A percentile compares a stretch with the other conserved stretches of the same genome.
phyloP scores from a whole-genome alignment of 106 monocot species.

The Acorus calamus region DNA sequence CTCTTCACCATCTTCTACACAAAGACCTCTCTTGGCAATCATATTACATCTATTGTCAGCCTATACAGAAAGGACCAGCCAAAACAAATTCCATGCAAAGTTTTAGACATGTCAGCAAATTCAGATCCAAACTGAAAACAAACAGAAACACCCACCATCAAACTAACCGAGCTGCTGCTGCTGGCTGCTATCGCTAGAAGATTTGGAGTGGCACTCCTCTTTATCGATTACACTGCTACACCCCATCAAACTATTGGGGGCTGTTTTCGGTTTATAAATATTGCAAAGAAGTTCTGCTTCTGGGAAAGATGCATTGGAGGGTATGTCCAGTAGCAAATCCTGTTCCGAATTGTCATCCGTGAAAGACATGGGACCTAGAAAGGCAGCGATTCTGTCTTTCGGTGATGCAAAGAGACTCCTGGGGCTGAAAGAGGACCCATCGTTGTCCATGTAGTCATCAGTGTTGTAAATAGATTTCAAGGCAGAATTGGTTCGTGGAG shows the following conservation, averaged over 20 bases:
- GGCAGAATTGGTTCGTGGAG: not conserved
- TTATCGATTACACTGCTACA: conserved; percentile 21
- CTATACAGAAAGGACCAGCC: conserved; percentile 12
- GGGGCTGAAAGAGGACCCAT: conserved; percentile 27
- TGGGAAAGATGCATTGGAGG: conserved; percentile 41
- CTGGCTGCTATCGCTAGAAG: conserved; percentile 24
- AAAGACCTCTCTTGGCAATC: no score
- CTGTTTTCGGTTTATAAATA: conserved; percentile 25
- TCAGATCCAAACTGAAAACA: conserved; percentile 3
- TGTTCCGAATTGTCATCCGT: conserved; percentile 39
- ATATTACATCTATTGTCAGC: conserved; percentile 2
- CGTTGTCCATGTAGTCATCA: conserved; percentile 26
- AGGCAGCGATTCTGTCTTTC: conserved; percentile 13
- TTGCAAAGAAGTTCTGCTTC: conserved; percentile 65
- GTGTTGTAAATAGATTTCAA: conserved; percentile 4
- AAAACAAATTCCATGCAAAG: not conserved
- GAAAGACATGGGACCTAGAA: conserved; percentile 19
- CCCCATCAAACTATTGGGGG: conserved; percentile 8
- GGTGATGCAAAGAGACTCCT: conserved; percentile 21
- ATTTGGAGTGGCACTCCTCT: conserved; percentile 23
- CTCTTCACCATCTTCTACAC: no score
- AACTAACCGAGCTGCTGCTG: conserved; percentile 9
- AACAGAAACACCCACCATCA: not conserved
- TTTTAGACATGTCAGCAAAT: conserved; percentile 2
- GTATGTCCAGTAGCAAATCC: conserved; percentile 52